Base-by-base conservation (phyloP, 345 rosid genomes). In the Mangifera indica region DNA sequence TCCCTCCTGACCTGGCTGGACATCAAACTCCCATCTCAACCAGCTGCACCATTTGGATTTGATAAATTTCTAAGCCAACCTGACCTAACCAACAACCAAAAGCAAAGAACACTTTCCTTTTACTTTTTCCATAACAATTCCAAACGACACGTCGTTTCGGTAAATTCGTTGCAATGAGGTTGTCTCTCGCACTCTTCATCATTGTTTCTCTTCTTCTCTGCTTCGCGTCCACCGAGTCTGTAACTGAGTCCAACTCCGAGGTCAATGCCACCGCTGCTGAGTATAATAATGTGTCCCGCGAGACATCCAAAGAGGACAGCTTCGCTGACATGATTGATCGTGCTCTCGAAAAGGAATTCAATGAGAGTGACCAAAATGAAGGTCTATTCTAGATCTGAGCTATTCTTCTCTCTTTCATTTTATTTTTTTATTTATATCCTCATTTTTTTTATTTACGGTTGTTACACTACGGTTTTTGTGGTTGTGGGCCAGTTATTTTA, bases 301-400 rank as follows among this genome's bases (percentile, higher is more conserved):
- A 83, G 65, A 76, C 77, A 68, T 80, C 81, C 62, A 82, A 74
- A 59, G 84, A 81, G 69, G 85, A 81, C 55, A 78, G 83, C 74
- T 82, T 86, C 78, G 87, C 86, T 45, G 83, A 84, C 77, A 86
- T 86, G 63, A 82, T 86, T 69, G 90, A 82, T 76, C 82, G 86
- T 46, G 87, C 87, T 69, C 86, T 86, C 17, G 83, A 73, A 70
- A 81, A 80, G 76, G 90, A 86, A 82, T 86, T 84, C 75, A 63
- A 80, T 15, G 87, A 84, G 78, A 80, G 69, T 63, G 87, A 86
- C 52, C 90, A 84, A 65, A 80, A 52, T 66, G 90, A 86, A 66
- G 87, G 84, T 83, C 53, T 29, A 51, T 76, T 62, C 76, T 66
- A 59, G 82, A 81, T 81, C 82, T 77, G 74, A 46, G 60, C 75